Base-by-base conservation (phyloP, 768 basidiomycete genomes). In the Boletellus ananas region DNA sequence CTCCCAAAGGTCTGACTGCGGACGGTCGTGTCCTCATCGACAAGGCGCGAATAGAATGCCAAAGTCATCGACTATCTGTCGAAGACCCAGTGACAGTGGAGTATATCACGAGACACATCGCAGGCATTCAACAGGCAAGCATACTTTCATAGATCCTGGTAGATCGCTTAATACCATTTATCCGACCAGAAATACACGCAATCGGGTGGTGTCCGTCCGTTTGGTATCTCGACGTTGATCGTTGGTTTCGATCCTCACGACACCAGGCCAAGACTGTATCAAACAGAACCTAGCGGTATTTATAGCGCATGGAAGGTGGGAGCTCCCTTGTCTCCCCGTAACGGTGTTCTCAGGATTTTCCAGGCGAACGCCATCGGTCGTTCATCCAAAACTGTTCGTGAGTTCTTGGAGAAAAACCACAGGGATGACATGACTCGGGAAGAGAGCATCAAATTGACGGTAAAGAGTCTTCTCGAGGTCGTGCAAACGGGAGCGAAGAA, bases 401-500 rank as follows among this genome's bases (percentile, higher is more conserved):
- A 99, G 65, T 99, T 98, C 71, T 70, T 99, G 50, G 96, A 99
- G 73, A 98, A 97, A 78, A 95, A 96, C 60, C 91, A 95, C 71
- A 91, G 85, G 60, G 93, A 96, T 55, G 91, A 90, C 56, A 76
- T 96, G 74, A 75, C 81, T 7, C 77, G 90, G 52, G 93, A 93
- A 43, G 93, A 96, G 52, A 85, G 87, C 45, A 89, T 99, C 69
- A 96, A 96, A 69, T 73, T 99, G 42, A 93, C 96, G 0, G 82
- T 99, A 55, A 98, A 97, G 75, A 89, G 87, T 65, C 74, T 99
- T 60, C 76, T 99, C 20, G 96, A 99, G 69, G 94, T 99, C 34
- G 96, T 99, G 8, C 96, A 98, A 72, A 97, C 96, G 2, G 96
- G 96, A n/a, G 96, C 96, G 5, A 98, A 98, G 77, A 99, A 99